Conservation (phyloP, 208 protist genomes). For the Trypanosoma boissoni region DNA sequence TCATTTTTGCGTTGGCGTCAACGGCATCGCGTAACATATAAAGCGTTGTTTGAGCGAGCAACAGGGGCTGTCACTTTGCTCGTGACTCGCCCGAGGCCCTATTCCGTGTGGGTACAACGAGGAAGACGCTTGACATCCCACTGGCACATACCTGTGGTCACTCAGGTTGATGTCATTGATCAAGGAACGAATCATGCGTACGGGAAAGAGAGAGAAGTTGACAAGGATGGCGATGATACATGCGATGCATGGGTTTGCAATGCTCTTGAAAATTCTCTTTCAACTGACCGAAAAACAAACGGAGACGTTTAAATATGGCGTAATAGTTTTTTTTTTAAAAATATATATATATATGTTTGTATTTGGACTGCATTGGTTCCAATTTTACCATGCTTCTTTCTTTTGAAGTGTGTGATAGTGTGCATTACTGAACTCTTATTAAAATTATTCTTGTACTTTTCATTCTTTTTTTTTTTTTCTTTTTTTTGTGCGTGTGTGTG, state of each 20-base stretch:
- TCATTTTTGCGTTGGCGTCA: slow-evolving; percentile 84
- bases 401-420: too few relatives aligned
- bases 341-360: slow-evolving; percentile 4
- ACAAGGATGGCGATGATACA: slow-evolving; percentile 79
- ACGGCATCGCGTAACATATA: slow-evolving; percentile 79
- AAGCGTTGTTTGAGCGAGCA: slow-evolving; percentile 40
- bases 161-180: slow-evolving; percentile 49
- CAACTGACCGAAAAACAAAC: slow-evolving; percentile 1
- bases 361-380: too few relatives aligned
- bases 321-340: slow-evolving; percentile 4
- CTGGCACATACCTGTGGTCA: slow-evolving; percentile 82
- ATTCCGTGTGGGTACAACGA: slow-evolving; percentile 81
- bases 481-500: neutral
- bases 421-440: too few relatives aligned
- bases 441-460: neutral
- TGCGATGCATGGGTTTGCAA: slow-evolving; percentile 84
- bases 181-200: slow-evolving; percentile 66
- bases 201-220: slow-evolving; percentile 48
- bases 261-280: neutral
- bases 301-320: slow-evolving; percentile 17
- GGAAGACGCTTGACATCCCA: slow-evolving; percentile 24
- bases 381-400: too few relatives aligned
- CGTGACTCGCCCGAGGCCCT: slow-evolving; percentile 41
- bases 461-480: slow-evolving; percentile 6
- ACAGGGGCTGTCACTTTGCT: slow-evolving; percentile 30